Conservation (phyloP, 1,139 yeast species). For the Suhomyces anneliseae region DNA sequence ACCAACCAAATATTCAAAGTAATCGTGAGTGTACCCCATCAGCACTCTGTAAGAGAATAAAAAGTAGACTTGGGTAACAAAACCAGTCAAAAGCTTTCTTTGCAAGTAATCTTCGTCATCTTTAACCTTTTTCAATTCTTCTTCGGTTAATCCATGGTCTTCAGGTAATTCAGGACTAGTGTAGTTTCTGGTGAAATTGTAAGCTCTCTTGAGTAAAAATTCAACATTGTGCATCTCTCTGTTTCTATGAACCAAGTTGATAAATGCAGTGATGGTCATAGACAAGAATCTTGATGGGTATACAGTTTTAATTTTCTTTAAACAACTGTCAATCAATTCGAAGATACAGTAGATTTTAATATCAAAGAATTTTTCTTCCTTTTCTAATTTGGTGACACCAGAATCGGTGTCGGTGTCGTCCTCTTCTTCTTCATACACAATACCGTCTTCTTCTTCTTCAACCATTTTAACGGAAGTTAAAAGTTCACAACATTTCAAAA, state of each 20-base stretch:
- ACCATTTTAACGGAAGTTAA: slow-evolving; percentile 28
- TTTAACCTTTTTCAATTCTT: slow-evolving; percentile 39
- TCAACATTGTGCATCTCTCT: slow-evolving; percentile 26
- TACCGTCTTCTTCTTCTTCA: neutral
- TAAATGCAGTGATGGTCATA: slow-evolving; percentile 58
- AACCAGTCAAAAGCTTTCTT: slow-evolving; percentile 43
- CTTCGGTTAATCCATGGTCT: slow-evolving; percentile 28
- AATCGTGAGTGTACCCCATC: slow-evolving; percentile 27
- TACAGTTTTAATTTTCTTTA: slow-evolving; percentile 54
- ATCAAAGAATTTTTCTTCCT: slow-evolving; percentile 34
- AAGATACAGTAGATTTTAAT: slow-evolving; percentile 62
- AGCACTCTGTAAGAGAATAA: slow-evolving; percentile 29
- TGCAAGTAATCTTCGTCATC: slow-evolving; percentile 58
- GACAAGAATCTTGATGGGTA: slow-evolving; percentile 78
- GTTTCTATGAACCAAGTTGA: slow-evolving; percentile 50
- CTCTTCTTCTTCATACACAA: neutral
- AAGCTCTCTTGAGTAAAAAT: slow-evolving; percentile 60
- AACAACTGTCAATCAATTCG: slow-evolving; percentile 57
- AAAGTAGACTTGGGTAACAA: slow-evolving; percentile 47
- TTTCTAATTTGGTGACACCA: slow-evolving; percentile 8
- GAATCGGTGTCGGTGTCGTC: slow-evolving; percentile 11
- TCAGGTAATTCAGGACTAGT: slow-evolving; percentile 34
- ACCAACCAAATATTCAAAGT: slow-evolving; percentile 21
- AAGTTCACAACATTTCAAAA: slow-evolving; percentile 67
- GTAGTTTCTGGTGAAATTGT: slow-evolving; percentile 67